Evolutionary conservation across 495 filamentous ascomycete species (phyloP), one percentile per base, ranked within the genome.

Genomic region (Glonium stellatum): DNA sequence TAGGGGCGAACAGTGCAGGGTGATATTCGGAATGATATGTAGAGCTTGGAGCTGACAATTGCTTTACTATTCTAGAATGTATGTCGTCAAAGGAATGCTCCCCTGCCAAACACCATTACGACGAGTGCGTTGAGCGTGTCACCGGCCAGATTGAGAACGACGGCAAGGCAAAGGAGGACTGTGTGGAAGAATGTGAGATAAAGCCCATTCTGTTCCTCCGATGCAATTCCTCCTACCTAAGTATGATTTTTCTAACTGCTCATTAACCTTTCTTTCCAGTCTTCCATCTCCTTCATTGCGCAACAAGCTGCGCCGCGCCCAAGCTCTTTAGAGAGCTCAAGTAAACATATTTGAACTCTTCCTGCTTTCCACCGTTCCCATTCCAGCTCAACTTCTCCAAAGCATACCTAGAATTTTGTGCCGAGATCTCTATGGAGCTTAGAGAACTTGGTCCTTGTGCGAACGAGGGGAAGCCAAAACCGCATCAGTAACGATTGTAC

Each of bases 251-350:
- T 6, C 27, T 31, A 31, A 31, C 60, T 36, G 58, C 59, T 22
- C 36, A 46, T 51, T n/a, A n/a, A 57, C 19, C 5, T 44, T 8
- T 11, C 31, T 57, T n/a, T 13, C 8, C 58, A 98, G 93, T 96
- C 83, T 98, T 98, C 86, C 93, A 98, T 77, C 86, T 97, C 68
- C 82, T 87, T 65, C 93, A 97, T 80, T 98, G 93, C 78, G 89
- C 91, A 57, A 86, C 80, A 68, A 75, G 84, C 71, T 97, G 92
- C 72, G 93, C 93, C 55, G 95, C 92, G 42, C 95, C 93, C 66
- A 96, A 95, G 85, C 86, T 98, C 71, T 98, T 87, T 80, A 81
- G 84, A 59, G 72, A 82, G 69, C 86, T 97, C 71, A 95, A 95
- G 80, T 98, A 92, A 63, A 64, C 18, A 34, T 6, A 18, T 25